Evolutionary conservation across 208 protist genomes (phyloP).

Genomic region (Acanthamoeba royreba): DNA sequence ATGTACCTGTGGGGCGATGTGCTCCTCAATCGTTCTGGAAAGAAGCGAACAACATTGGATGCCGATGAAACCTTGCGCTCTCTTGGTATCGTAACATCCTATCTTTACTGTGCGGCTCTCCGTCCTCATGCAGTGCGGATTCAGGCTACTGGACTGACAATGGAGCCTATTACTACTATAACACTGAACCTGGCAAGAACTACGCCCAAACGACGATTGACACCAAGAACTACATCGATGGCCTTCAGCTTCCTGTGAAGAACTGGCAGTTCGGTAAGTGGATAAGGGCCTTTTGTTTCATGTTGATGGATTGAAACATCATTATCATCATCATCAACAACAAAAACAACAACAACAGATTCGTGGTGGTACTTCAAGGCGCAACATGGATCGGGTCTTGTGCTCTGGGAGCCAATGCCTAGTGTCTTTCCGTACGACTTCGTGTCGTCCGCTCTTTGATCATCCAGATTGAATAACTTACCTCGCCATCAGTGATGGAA

Average conservation of each 20-base stretch:
- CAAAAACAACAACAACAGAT: background rate
- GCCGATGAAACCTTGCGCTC: background rate
- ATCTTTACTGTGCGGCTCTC: background rate
- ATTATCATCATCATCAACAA: too few species aligned
- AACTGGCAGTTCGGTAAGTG: constrained; percentile 35
- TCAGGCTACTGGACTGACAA: constrained; percentile 44
- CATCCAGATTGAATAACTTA: background rate
- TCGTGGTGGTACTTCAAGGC: constrained; percentile 45
- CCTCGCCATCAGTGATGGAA: background rate
- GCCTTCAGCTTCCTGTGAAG: background rate
- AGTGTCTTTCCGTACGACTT: background rate
- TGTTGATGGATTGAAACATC: background rate
- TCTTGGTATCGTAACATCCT: background rate
- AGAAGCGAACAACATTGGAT: background rate
- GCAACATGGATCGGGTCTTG: background rate
- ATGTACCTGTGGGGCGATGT: background rate
- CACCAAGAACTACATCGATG: background rate
- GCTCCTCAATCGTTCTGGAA: background rate
- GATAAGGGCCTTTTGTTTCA: too few species aligned
- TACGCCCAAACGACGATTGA: constrained; percentile 15
- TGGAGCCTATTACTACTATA: constrained; percentile 41
- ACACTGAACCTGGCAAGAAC: background rate
- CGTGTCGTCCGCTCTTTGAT: background rate
- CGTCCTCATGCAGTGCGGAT: background rate
- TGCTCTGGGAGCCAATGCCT: constrained; percentile 18